These are phyloP conservation scores for Cenchrus americanus DNA, from an alignment of 176 grass and related monocot genomes.

Conservation along the genomic window DNA sequence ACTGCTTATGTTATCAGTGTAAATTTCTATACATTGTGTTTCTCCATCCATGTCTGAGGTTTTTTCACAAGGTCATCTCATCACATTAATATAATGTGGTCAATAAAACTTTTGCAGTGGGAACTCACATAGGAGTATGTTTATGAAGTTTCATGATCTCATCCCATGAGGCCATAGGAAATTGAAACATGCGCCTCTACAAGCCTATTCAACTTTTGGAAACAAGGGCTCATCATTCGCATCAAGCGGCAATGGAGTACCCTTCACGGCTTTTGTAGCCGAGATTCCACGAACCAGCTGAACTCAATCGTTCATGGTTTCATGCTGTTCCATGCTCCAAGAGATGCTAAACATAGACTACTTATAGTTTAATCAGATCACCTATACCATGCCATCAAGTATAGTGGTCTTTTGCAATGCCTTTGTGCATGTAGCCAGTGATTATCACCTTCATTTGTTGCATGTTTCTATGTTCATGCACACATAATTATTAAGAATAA, in stretches of 20 bases:
- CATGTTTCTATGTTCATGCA: slow-evolving; percentile 29
- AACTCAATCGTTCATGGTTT: not conserved
- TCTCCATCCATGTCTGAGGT: not conserved
- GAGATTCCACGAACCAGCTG: not conserved
- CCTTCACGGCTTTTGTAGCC: slow-evolving; percentile 9
- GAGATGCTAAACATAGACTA: slow-evolving; percentile 47
- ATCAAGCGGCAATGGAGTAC: slow-evolving; percentile 40
- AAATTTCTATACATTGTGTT: not conserved
- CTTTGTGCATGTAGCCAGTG: slow-evolving; percentile 19
- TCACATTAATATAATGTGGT: not conserved
- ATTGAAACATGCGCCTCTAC: not conserved
- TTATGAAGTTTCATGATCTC: not conserved
- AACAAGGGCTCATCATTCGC: slow-evolving; percentile 34
- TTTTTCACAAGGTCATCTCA: not conserved
- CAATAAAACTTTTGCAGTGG: not conserved
- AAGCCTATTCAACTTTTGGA: slow-evolving; percentile 19
- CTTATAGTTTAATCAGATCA: slow-evolving; percentile 27
- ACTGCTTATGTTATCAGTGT: not conserved
- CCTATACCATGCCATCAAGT: not conserved
- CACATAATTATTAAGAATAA: slow-evolving; percentile 18
- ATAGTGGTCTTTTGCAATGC: slow-evolving; percentile 21
- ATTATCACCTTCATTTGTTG: not conserved
- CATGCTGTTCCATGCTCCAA: slow-evolving; percentile 31
- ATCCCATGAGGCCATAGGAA: not conserved
- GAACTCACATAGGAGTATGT: not conserved